Conservation (phyloP, 495 filamentous ascomycete species). For the Aspergillus coremiiformis region DNA sequence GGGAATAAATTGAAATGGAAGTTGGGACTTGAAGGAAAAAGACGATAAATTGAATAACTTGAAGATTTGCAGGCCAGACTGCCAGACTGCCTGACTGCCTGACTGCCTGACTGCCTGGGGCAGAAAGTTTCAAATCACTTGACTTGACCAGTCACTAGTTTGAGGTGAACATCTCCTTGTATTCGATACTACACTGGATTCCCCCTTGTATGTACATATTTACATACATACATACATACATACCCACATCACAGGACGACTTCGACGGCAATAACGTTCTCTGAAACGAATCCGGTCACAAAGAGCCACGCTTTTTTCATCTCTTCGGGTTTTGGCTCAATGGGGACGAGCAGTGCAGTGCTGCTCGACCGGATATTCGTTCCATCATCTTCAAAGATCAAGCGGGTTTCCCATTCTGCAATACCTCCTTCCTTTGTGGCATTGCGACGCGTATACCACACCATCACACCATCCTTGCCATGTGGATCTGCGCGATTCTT, state of each 20-base stretch:
- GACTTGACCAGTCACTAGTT: too few species aligned
- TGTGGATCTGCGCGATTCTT: constrained; percentile 27
- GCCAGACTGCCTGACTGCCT: too few species aligned
- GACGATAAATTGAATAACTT: neutral
- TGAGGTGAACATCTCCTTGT: too few species aligned
- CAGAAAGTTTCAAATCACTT: neutral
- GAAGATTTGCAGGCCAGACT: neutral
- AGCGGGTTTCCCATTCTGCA: constrained; percentile 31
- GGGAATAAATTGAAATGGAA: neutral
- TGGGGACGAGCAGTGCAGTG: constrained; percentile 46
- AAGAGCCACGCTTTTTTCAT: constrained; percentile 49
- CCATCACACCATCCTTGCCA: constrained; percentile 37
- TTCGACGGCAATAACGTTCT: constrained; percentile 45
- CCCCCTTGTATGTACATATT: too few species aligned
- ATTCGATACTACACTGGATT: too few species aligned
- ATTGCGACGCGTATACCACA: constrained; percentile 38
- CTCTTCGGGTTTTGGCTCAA: constrained; percentile 36
- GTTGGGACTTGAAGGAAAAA: neutral
- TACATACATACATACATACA: too few species aligned
- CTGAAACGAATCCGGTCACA: constrained; percentile 50
- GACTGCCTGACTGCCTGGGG: neutral
- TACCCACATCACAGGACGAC: constrained; percentile 49
- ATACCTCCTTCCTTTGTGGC: neutral
- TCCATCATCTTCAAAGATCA: constrained; percentile 56
- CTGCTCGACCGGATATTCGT: constrained; percentile 42